Base-by-base conservation (phyloP, 371 early-diverging fungal species). In the Blakeslea trispora region DNA sequence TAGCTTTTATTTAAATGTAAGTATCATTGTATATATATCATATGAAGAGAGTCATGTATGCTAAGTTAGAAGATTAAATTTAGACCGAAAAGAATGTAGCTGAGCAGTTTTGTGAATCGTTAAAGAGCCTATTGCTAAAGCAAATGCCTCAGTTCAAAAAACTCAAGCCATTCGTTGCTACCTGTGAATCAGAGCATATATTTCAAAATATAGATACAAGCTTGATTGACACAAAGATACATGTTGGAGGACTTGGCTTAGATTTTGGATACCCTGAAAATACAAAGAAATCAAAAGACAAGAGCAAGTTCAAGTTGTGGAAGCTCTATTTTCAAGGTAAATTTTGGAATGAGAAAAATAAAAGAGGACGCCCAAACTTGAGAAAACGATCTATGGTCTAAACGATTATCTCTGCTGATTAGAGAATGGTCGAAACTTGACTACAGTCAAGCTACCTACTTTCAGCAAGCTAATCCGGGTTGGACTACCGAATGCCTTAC, bases 351-450 rank as follows among this genome's bases (percentile, higher is more conserved):
- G 28, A 28, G 28, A 28, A 28, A 5, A 44, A 42, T 5, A 21
- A 41, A 24, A 9, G 57, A 1, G 21, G 22, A 40, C n/a, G n/a
- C n/a, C n/a, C n/a, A n/a, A n/a, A n/a, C n/a, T n/a, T n/a, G n/a
- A n/a, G n/a, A n/a, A n/a, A n/a, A n/a, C n/a, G n/a, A n/a, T n/a
- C n/a, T n/a, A n/a, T n/a, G n/a, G n/a, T n/a, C n/a, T n/a, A n/a
- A n/a, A n/a, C n/a, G n/a, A n/a, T 4, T 23, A 23, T 11, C 5
- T 50, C 13, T 50, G 48, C 19, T 24, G 3, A 13, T 21, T 44
- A 79, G 94, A 91, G 47, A 82, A 91, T 64, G 99, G 99, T 3
- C 77, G 96, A 17, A 96, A 98, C 65, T 60, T 98, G 63, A 93
- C 97, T 2, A 73, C 91, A 48, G 69, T 94, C 10, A 85, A 90